Evolutionary conservation across 805 yeast species (phyloP), one percentile per base, ranked within the genome.

Genomic region (Saccharomycopsis selenospora): DNA sequence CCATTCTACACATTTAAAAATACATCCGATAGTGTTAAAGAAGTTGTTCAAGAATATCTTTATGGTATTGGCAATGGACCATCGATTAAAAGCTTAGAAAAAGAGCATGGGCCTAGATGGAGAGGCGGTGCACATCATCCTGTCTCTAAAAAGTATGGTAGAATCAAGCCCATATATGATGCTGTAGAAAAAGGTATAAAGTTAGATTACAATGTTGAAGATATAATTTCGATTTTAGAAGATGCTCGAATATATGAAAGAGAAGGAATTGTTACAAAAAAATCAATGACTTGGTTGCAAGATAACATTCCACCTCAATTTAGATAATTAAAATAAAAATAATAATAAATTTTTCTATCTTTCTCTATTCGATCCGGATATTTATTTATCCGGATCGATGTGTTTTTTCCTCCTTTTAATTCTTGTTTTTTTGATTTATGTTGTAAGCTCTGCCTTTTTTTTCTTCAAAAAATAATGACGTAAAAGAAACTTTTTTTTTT

Each of bases 81-180:
- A 2, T 29, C 56, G 3, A 54, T 55, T 14, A 46, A 52, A 23
- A 53, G 42, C 13, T 43, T 55, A 30, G 58, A 55, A 29, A 18
- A 24, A 18, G 33, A 44, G 28, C 55, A 50, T 43, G 56, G 52
- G n/a, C 47, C 58, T 5, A 47, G 49, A 40, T 55, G 58, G 58
- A 42, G 58, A 36, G 58, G 58, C 3, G 58, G 58, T 5, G 56
- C 58, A 3, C 55, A 55, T 26, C 58, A 55, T 36, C 55, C 58
- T 4, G 51, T 55, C 3, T 48, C 53, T 24, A 55, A 55, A 26
- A 55, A 54, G 40, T 55, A 38, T 25, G 53, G 53, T 1, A 18
- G 53, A 24, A 50, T 50, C 48, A 50, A 50, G 30, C 48, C 53
- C 17, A 47, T 50, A 8, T 50, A 50, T 36, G 48, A 48, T 33